Percentiles rank a stretch among this genome's conserved stretches.
Evolutionary conservation across 441 rosid genomes (phyloP).

Genomic region (Populus hybrid): DNA sequence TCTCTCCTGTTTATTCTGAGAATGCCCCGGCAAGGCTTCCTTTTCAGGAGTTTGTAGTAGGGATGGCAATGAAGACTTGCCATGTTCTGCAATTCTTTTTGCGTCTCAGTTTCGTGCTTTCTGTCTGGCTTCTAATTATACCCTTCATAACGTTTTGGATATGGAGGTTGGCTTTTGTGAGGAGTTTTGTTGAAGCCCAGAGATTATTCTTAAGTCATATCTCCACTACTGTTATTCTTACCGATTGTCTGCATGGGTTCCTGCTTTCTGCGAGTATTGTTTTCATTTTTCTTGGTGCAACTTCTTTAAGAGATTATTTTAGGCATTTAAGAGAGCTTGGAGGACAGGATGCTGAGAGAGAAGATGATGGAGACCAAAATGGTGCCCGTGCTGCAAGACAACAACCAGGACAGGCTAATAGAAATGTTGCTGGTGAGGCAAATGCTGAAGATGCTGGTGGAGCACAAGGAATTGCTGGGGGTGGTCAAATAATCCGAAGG

Average conservation of each 20-base stretch:
- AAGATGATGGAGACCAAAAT: conserved; percentile 87
- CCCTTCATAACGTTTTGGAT: no score
- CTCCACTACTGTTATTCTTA: conserved; percentile 81
- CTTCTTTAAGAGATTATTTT: conserved; percentile 95
- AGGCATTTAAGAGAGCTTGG: conserved; percentile 95
- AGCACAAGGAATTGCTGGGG: conserved; percentile 76
- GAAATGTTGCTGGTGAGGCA: conserved; percentile 76
- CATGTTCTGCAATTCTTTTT: no score
- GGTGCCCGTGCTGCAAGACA: conserved; percentile 86
- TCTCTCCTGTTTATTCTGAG: conserved; percentile 95
- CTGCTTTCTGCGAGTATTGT: conserved; percentile 97
- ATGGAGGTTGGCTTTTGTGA: no score
- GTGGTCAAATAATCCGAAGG: conserved; percentile 68
- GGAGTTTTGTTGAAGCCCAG: no score
- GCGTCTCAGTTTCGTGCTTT: no score
- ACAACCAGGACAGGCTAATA: conserved; percentile 66
- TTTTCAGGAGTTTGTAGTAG: conserved; percentile 58
- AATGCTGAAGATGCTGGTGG: conserved; percentile 83
- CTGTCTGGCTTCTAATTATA: no score
- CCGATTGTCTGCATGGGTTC: conserved; percentile 98
- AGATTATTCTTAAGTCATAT: conserved; percentile 53
- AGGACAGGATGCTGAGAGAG: conserved; percentile 92
- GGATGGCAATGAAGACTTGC: no score
- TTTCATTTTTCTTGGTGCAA: conserved; percentile 97
- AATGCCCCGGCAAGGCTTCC: conserved; percentile 98